phyloP scores from a whole-genome alignment of 2,329 filamentous ascomycete genomes.

The Arachnomyces sp. region DNA sequence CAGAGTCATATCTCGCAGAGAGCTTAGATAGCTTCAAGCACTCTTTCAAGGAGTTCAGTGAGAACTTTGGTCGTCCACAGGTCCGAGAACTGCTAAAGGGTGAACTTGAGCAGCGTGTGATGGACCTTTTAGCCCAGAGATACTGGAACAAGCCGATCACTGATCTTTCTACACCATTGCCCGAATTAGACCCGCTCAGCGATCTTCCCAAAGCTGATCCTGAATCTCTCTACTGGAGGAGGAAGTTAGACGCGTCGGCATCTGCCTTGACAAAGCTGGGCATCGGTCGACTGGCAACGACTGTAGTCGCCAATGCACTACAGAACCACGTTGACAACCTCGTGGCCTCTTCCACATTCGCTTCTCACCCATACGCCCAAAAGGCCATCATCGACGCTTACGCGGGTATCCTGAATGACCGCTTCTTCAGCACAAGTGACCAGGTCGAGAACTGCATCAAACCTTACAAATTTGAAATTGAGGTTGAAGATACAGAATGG shows the following conservation, averaged over 20 bases:
- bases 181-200: constrained; percentile 63
- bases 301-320: constrained; percentile 78
- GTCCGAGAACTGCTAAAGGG: constrained; percentile 84
- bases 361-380: constrained; percentile 81
- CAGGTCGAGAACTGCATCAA: constrained; percentile 99
- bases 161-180: constrained; percentile 60
- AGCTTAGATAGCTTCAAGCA: constrained; percentile 96
- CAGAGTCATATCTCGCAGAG: constrained; percentile 93
- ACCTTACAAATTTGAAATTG: constrained; percentile 96
- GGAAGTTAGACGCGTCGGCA: constrained; percentile 86
- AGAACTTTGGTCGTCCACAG: constrained; percentile 79
- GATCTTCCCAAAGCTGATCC: constrained; percentile 79
- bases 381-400: constrained; percentile 90
- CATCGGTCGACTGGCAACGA: constrained; percentile 85
- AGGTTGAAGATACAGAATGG: constrained; percentile 90
- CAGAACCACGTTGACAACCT: constrained; percentile 75
- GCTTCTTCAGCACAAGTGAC: constrained; percentile 94
- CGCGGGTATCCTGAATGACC: constrained; percentile 80
- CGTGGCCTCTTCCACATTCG: constrained; percentile 72
- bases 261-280: constrained; percentile 89
- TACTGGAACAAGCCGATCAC: constrained; percentile 96
- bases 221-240: constrained; percentile 81
- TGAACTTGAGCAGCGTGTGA: constrained; percentile 86
- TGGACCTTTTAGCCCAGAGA: constrained; percentile 82
- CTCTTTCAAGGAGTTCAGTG: constrained; percentile 88